Evolutionary conservation across 768 basidiomycete species (phyloP), one percentile per base, ranked within the genome.

Genomic region (Leccinum broughii): DNA sequence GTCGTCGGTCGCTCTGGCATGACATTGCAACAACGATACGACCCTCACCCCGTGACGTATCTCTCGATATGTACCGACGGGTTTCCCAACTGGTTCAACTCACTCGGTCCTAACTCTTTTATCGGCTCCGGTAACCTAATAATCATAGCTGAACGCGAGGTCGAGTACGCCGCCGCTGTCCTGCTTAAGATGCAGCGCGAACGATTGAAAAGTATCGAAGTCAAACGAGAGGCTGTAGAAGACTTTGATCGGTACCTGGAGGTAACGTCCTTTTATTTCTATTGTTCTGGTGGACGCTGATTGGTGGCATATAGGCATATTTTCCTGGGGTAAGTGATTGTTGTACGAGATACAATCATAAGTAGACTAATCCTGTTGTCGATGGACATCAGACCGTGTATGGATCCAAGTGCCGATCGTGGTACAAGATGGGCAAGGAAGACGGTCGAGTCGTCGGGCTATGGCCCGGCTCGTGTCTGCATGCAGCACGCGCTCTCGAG

Each of bases 21-120:
- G 8, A 76, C 81, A 54, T 72, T 89, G 5, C 78, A 78, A 54
- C 77, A 83, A n/a, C 79, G 80, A 57, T 86, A 83, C 70, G 75
- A 70, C 2, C 84, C 85, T 2, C 77, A 84, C 63, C 85, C 87
- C 2, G 70, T 72, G 11, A 81, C 84, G 4, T 90, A 90, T 68
- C 77, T 89, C 9, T 77, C 82, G 7, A 68, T 88, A 34, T 80
- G 82, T 22, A 78, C 84, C 20, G 83, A 86, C 51, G 84, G 83
- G 7, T 88, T 88, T 71, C 88, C 88, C n/a, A 89, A 87, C 71
- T 83, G 81, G 80, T 88, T 88, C 76, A 76, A 80, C 57, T 67
- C 75, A 20, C 66, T 83, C 9, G 86, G 87, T 0, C 86, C 87
- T 2, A 87, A 86, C 67, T 76, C 83, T 0, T 77, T 63, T 7